Base-by-base conservation (phyloP, 495 filamentous ascomycete species). In the Daldinia caldariorum region DNA sequence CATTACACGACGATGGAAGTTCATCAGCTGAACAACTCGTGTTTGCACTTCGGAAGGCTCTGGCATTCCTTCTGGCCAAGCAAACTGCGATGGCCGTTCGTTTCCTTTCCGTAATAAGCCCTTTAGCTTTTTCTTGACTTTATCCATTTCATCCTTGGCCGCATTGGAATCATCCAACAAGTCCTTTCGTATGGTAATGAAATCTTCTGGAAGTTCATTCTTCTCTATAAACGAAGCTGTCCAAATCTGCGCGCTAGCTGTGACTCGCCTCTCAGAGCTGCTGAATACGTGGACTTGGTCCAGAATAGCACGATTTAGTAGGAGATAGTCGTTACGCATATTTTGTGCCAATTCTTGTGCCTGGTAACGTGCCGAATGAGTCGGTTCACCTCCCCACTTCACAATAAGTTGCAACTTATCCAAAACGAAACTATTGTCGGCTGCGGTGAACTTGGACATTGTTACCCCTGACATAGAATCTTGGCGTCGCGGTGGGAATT, bases 141-240 rank as follows among this genome's bases (percentile, higher is more conserved):
- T 97, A 79, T 99, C 95, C 94, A 97, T 99, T 72, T 96, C 94
- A 79, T 98, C 96, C 78, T 99, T 99, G 58, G 95, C 95, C n/a
- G 95, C 95, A 80, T 99, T 99, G 1, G 93, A 97, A 75, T 99
- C 95, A 77, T 99, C 95, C 6, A 99, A 84, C 2, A 99, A 84
- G 78, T 98, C 94, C 77, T 99, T 99, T 47, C 95, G 88, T 63
- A 98, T 87, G 55, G 89, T 89, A 69, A 97, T 94, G 60, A 89
- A 91, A 60, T 95, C 91, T 45, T 91, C 87, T 0, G 92, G 88
- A 14, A 97, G 79, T 47, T 97, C 91, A 78, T 96, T 94, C 77
- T 92, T 87, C 61, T 93, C 89, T 57, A 97, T 85, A 77, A 99
- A 99, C 41, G 92, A 90, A 47, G 89, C 89, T 5, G 94, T 91